phyloP scores from a whole-genome alignment of 1,284 basidiomycete species.

The Marasmius sp. region DNA sequence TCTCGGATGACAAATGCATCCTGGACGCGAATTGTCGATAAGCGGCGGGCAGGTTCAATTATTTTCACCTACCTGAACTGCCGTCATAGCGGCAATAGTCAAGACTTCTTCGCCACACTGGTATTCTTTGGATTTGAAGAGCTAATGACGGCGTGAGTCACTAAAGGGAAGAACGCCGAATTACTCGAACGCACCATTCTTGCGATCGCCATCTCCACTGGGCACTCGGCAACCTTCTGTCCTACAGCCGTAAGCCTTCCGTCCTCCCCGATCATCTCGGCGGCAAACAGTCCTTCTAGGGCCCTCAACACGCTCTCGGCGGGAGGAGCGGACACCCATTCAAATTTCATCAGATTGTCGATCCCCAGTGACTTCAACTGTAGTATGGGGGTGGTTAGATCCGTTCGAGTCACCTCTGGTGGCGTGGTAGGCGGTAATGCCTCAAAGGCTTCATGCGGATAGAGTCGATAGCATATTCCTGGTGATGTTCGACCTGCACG shows the following conservation, averaged over 20 bases:
- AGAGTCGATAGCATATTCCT: constrained; percentile 94
- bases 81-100: constrained; percentile 94
- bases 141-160: constrained; percentile 47
- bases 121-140: constrained; percentile 83
- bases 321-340: constrained; percentile 89
- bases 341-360: constrained; percentile 94
- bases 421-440: constrained; percentile 67
- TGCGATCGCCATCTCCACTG: constrained; percentile 73
- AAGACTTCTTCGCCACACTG: constrained; percentile 92
- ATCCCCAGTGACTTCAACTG: constrained; percentile 94
- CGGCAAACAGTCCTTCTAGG: constrained; percentile 69
- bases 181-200: constrained; percentile 57
- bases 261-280: constrained; percentile 73
- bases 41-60: no score
- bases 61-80: constrained; percentile 52
- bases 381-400: constrained; percentile 85
- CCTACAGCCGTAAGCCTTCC: constrained; percentile 67
- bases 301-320: constrained; percentile 84
- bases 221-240: constrained; percentile 75
- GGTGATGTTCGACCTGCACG: constrained; percentile 88
- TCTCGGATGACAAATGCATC: constrained; percentile 88
- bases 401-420: constrained; percentile 88
- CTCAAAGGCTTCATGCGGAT: constrained; percentile 64
- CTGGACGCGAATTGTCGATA: constrained; percentile 20
- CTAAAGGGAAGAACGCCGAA: background rate